Evolutionary conservation across 2,329 filamentous ascomycete genomes (phyloP), one percentile per base, ranked within the genome.

Genomic region (Paracorniculantispora psalliotae): DNA sequence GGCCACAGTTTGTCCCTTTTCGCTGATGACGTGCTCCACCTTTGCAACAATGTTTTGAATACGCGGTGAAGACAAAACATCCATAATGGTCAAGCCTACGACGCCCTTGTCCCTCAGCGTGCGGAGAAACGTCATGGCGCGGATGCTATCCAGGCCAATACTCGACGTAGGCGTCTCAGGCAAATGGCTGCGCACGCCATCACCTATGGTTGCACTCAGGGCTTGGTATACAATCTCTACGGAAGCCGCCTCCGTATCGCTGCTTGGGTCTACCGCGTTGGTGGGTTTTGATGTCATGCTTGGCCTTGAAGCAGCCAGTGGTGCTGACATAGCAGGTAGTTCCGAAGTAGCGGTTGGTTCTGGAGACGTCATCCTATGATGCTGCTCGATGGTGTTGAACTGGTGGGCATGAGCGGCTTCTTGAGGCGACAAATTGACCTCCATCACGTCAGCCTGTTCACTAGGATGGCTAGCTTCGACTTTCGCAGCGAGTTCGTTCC

Each of bases 111-210:
- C 33, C 19, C 43, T 12, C 43, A 39, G 21, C 7, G 23, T 19
- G 15, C 49, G 49, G 21, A 52, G 49, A 39, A 52, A n/a, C 8
- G 49, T 52, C 49, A 52, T 52, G 49, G 49, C 49, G 23, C 49
- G 49, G 25, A 52, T 52, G 33, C 49, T 52, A n/a, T 52, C 49
- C 49, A 52, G n/a, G 15, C 49, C 49, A 41, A 41, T 52, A 23
- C 21, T 41, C 19, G 49, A 52, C 17, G 33, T 52, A 4, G 17
- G 33, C 7, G 49, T 52, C 35, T 52, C 49, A n/a, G 10, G 49
- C 17, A 9, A 15, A 26, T 52, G 49, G 21, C 35, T 52, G 35
- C 49, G 49, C 23, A 52, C 49, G 17, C 23, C 17, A 10, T 41
- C 49, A 12, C 49, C 49, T n/a, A 52, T 26, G 6, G 49, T 28